Percentiles rank a stretch among this genome's conserved stretches.
Evolutionary conservation across 2,329 filamentous ascomycete genomes (phyloP).

Genomic region (Calonectria leucothoes): DNA sequence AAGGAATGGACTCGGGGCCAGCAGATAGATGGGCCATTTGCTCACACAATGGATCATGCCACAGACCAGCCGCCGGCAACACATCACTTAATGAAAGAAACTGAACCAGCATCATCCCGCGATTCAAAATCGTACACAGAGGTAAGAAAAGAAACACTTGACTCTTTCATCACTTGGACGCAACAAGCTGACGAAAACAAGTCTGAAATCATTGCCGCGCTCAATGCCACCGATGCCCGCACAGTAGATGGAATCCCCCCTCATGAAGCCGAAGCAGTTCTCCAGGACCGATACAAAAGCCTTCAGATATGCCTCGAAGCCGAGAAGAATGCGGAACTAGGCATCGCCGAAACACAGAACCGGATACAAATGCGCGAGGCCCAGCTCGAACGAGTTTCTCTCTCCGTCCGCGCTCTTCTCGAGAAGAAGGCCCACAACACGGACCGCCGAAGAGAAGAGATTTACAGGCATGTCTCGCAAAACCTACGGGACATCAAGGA

Average conservation of each 20-base stretch:
- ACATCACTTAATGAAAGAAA: not conserved
- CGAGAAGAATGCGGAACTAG: not conserved
- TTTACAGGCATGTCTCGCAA: constrained; percentile 41
- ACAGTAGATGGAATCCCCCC: constrained; percentile 34
- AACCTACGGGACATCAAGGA: constrained; percentile 37
- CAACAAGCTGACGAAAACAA: not conserved
- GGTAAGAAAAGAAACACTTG: constrained; percentile 17
- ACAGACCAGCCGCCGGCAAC: not conserved
- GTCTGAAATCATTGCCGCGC: constrained; percentile 34
- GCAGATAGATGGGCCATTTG: not conserved
- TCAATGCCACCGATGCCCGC: constrained; percentile 33
- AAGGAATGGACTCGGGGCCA: constrained; percentile 13
- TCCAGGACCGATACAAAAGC: constrained; percentile 34
- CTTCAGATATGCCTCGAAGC: constrained; percentile 23
- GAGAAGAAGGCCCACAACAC: constrained; percentile 4
- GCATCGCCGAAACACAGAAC: constrained; percentile 6
- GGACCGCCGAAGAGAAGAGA: constrained; percentile 26
- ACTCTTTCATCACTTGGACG: no score
- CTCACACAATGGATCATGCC: not conserved
- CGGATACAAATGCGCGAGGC: constrained; percentile 25
- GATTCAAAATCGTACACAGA: constrained; percentile 31
- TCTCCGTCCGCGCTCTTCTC: constrained; percentile 12
- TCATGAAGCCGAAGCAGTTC: constrained; percentile 22
- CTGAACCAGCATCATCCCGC: not conserved
- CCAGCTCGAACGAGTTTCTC: constrained; percentile 24